phyloP scores from a whole-genome alignment of 2,329 filamentous ascomycete genomes.

The Cladobotryum protrusum region DNA sequence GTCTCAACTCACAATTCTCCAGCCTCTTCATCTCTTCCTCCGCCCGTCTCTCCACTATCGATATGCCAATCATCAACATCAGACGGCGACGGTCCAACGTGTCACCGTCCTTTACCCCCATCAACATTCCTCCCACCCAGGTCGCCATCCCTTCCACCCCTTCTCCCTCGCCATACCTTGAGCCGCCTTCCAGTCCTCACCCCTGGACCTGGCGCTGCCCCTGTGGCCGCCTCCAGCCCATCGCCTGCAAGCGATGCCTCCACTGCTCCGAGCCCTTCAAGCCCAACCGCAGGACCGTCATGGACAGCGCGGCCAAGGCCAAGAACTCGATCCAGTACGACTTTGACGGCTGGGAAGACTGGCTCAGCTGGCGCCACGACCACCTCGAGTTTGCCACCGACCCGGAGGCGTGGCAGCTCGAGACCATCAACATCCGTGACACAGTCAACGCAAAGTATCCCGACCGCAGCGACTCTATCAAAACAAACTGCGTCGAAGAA shows the following conservation, averaged over 20 bases:
- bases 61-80: not conserved
- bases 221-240: not conserved
- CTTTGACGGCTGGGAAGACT: slow-evolving; percentile 20
- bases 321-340: not conserved
- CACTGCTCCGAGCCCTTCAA: not conserved
- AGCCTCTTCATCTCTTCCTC: no score
- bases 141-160: not conserved
- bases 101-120: not conserved
- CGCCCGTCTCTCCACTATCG: no score
- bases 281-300: not conserved
- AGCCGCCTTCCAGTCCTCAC: not conserved
- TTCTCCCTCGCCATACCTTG: not conserved
- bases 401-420: slow-evolving; percentile 8
- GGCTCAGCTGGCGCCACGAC: slow-evolving; percentile 25
- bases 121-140: not conserved
- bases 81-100: not conserved
- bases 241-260: slow-evolving; percentile 1
- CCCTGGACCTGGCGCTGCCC: slow-evolving; percentile 4
- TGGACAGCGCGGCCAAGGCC: no score
- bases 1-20: no score
- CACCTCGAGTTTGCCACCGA: not conserved
- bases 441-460: no score
- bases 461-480: not conserved
- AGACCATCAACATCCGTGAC: not conserved
- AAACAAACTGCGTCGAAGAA: not conserved